These are phyloP conservation scores for Aspergillus sp. DNA, from an alignment of 2,329 filamentous ascomycete species.

Conservation along the genomic window DNA sequence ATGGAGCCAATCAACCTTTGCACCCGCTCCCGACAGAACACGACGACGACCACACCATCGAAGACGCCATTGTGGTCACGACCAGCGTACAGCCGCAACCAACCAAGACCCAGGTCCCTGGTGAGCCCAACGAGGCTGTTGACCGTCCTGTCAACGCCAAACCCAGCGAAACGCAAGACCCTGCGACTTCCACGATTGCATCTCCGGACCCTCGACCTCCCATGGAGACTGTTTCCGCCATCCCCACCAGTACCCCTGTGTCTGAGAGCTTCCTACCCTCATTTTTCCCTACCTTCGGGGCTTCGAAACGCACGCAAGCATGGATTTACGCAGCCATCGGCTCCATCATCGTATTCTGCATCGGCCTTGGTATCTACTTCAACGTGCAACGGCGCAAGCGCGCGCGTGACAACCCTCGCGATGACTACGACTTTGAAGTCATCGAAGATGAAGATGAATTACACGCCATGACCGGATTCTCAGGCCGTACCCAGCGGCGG, in stretches of 20 bases:
- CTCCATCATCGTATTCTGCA: slow-evolving; percentile 81
- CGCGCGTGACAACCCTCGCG: slow-evolving; percentile 64
- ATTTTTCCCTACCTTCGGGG: slow-evolving; percentile 83
- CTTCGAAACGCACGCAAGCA: slow-evolving; percentile 75
- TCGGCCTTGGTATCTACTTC: slow-evolving; percentile 72
- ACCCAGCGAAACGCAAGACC: slow-evolving; percentile 34
- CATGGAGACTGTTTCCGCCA: slow-evolving; percentile 17
- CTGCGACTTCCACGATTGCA: slow-evolving; percentile 18
- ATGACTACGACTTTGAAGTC: slow-evolving; percentile 91
- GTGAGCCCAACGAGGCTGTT: slow-evolving; percentile 56
- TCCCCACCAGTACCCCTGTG: slow-evolving; percentile 28
- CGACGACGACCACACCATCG: slow-evolving; percentile 76
- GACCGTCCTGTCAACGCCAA: slow-evolving; percentile 59
- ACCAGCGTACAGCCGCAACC: slow-evolving; percentile 51
- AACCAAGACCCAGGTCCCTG: slow-evolving; percentile 40
- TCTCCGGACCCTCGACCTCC: slow-evolving; percentile 18
- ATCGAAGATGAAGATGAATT: slow-evolving; percentile 70
- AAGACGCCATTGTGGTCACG: slow-evolving; percentile 55
- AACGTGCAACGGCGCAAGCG: slow-evolving; percentile 71
- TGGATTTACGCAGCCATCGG: slow-evolving; percentile 88
- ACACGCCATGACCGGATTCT: slow-evolving; percentile 42
- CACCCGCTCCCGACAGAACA: slow-evolving; percentile 76
- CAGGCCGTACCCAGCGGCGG: slow-evolving; percentile 45
- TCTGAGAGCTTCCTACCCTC: slow-evolving; percentile 64
- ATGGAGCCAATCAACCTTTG: slow-evolving; percentile 63